Conservation (phyloP, 495 filamentous ascomycete species). For the Penicillium herquei region DNA sequence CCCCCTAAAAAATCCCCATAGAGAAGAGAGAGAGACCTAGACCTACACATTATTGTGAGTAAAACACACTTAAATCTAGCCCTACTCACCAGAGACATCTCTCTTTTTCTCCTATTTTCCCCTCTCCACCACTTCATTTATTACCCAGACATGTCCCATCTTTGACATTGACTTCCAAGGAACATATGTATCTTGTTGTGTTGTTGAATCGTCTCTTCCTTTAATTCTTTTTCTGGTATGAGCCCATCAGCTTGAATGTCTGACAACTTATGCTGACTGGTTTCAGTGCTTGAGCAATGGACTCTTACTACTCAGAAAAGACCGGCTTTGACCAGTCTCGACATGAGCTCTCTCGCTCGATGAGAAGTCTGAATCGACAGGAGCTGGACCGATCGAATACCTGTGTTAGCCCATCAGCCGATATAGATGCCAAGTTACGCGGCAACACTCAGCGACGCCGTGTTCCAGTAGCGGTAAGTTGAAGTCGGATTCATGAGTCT, state of each 20-base stretch:
- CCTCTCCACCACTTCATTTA: conserved; percentile 3
- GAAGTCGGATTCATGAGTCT: neutral
- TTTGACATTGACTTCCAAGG: neutral
- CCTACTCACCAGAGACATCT: conserved; percentile 26
- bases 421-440: conserved; percentile 35
- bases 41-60: conserved; percentile 31
- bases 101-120: conserved; percentile 11
- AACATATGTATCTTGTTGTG: neutral
- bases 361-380: conserved; percentile 24
- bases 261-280: neutral
- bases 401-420: conserved; percentile 21
- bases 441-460: conserved; percentile 44
- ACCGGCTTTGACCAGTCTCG: conserved; percentile 21
- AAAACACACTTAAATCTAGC: conserved; percentile 30
- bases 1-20: neutral
- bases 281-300: conserved; percentile 28
- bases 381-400: conserved; percentile 21
- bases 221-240: neutral
- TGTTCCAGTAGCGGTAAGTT: conserved; percentile 69
- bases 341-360: conserved; percentile 25
- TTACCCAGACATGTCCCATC: neutral
- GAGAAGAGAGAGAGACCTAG: conserved; percentile 4
- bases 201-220: neutral
- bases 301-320: conserved; percentile 34
- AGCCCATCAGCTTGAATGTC: neutral